Percentiles rank a stretch among this genome's conserved stretches.
phyloP scores from a whole-genome alignment of 2,329 filamentous ascomycete genomes.

The Curvularia verruculosa region DNA sequence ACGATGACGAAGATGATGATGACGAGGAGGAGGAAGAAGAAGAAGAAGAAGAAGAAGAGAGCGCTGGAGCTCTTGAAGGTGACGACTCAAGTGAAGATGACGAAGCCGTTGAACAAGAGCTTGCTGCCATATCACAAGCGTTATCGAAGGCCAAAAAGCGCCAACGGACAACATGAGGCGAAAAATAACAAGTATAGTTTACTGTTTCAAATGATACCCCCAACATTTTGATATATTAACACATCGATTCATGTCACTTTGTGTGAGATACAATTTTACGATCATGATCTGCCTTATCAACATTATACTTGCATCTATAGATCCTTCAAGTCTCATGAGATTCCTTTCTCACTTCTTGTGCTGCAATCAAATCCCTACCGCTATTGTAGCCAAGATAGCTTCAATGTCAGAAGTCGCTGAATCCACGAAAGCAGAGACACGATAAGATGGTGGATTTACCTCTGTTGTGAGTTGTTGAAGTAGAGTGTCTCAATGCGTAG shows the following conservation, averaged over 20 bases:
- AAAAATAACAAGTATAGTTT: constrained; percentile 2
- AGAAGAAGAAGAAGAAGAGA: constrained; percentile 30
- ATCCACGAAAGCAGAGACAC: too few species aligned
- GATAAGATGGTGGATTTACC: too few species aligned
- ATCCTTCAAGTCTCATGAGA: neutral
- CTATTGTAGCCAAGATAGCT: too few species aligned
- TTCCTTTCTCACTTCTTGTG: too few species aligned
- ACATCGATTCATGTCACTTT: neutral
- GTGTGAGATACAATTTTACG: neutral
- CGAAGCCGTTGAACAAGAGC: constrained; percentile 41
- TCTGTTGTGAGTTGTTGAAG: too few species aligned
- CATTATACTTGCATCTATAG: neutral
- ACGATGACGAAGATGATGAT: constrained; percentile 30
- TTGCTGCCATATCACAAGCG: constrained; percentile 45
- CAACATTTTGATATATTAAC: constrained; percentile 1
- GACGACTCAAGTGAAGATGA: constrained; percentile 35
- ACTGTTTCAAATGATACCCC: constrained; percentile 41
- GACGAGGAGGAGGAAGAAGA: constrained; percentile 32
- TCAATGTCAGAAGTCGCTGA: too few species aligned
- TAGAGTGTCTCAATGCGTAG: too few species aligned
- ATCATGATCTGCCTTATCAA: neutral
- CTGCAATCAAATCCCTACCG: too few species aligned
- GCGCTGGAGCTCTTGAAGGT: constrained; percentile 19
- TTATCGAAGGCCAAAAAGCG: constrained; percentile 44
- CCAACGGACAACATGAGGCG: constrained; percentile 28